These are phyloP conservation scores for Phialophora macrospora DNA, from an alignment of 2,329 filamentous ascomycete genomes.

Conservation along the genomic window DNA sequence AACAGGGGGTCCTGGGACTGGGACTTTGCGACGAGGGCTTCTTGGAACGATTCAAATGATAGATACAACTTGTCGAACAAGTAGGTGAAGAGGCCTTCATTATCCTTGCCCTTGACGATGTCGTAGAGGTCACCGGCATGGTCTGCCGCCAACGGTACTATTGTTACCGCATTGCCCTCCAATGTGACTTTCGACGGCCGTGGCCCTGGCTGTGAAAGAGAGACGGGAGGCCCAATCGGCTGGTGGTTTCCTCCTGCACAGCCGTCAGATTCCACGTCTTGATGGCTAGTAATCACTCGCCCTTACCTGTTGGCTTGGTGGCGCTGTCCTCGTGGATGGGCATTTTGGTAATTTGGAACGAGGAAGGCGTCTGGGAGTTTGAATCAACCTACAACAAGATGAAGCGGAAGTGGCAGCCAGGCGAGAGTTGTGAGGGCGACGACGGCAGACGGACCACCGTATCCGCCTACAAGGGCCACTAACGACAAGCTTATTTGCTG, in stretches of 20 bases:
- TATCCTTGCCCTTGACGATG: conserved; percentile 40
- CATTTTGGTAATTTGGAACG: neutral
- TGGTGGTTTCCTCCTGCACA: conserved; percentile 24
- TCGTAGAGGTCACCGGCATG: conserved; percentile 45
- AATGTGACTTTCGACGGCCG: conserved; percentile 26
- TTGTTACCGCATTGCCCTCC: conserved; percentile 40
- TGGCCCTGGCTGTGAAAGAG: conserved; percentile 23
- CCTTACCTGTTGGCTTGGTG: neutral
- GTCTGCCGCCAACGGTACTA: conserved; percentile 40
- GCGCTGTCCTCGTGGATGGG: neutral
- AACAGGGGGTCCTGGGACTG: conserved; percentile 48
- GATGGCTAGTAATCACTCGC: neutral
- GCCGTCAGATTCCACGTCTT: neutral
- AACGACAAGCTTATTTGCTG: neutral
- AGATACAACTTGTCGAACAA: conserved; percentile 47
- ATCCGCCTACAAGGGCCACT: conserved; percentile 1
- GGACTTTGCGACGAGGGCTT: conserved; percentile 38
- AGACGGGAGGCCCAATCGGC: conserved; percentile 26
- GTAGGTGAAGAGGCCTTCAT: conserved; percentile 50
- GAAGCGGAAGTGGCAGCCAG: neutral
- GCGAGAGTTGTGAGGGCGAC: neutral
- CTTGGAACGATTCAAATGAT: conserved; percentile 42
- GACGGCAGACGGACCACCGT: neutral
- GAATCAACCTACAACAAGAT: neutral
- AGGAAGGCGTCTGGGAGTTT: neutral